phyloP scores from a whole-genome alignment of 2,329 filamentous ascomycete species.

The Pseudogymnoascus sp. region DNA sequence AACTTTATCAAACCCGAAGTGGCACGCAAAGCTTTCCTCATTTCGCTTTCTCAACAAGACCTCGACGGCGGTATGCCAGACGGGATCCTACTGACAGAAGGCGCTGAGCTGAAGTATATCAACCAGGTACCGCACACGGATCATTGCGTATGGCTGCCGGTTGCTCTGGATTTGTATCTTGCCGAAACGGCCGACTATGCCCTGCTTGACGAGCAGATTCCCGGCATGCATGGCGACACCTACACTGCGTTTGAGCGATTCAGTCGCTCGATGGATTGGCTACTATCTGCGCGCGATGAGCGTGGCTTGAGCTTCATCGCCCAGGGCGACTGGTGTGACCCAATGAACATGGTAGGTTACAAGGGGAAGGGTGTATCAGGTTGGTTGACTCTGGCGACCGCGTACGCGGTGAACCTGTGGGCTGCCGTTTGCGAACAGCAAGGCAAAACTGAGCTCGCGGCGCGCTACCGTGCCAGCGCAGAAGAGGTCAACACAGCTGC shows the following conservation, averaged over 20 bases:
- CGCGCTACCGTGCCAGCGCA: conserved; percentile 38
- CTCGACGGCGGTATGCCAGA: conserved; percentile 50
- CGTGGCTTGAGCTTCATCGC: conserved; percentile 50
- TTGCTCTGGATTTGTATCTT: conserved; percentile 48
- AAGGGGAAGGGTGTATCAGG: conserved; percentile 51
- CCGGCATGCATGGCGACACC: conserved; percentile 36
- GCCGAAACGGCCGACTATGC: conserved; percentile 47
- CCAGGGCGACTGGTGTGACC: conserved; percentile 54
- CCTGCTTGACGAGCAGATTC: conserved; percentile 39
- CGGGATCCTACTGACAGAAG: conserved; percentile 46
- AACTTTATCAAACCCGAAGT: conserved; percentile 46
- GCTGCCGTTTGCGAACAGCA: conserved; percentile 43
- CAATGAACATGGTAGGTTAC: conserved; percentile 56
- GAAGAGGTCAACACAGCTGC: conserved; percentile 42
- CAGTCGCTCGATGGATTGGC: conserved; percentile 51
- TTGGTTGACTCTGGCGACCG: conserved; percentile 51
- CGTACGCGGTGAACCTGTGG: conserved; percentile 46
- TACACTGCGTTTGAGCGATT: conserved; percentile 48
- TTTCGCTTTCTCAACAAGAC: conserved; percentile 46
- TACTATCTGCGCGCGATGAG: conserved; percentile 42
- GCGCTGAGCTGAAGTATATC: conserved; percentile 52
- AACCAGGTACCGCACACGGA: conserved; percentile 55
- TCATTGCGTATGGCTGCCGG: conserved; percentile 51
- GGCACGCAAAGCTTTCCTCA: conserved; percentile 42
- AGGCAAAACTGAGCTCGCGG: conserved; percentile 34